phyloP scores from a whole-genome alignment of 768 basidiomycete species.

The Boletellus ananiceps region DNA sequence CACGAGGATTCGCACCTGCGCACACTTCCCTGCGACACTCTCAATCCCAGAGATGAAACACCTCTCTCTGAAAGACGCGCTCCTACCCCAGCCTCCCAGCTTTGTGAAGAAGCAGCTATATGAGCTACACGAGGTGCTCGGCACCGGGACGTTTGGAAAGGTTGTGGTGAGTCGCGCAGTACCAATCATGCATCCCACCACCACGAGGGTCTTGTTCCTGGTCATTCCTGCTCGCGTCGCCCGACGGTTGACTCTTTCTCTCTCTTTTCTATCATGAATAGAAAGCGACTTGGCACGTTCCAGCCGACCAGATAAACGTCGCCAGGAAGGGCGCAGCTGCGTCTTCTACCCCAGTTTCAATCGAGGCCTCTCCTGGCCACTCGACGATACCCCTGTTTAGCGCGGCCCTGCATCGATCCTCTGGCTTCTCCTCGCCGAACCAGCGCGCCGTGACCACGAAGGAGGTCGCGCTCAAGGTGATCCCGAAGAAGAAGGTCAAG shows the following conservation, averaged over 20 bases:
- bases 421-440: conserved; percentile 22
- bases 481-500: conserved; percentile 93
- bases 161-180: conserved; percentile 58
- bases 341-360: conserved; percentile 21
- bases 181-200: background rate
- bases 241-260: background rate
- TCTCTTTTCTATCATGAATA: conserved; percentile 22
- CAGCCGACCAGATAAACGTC: conserved; percentile 50
- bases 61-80: conserved; percentile 45
- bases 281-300: conserved; percentile 78
- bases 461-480: conserved; percentile 85
- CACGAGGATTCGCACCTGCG: background rate
- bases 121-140: conserved; percentile 66
- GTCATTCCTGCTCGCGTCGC: background rate
- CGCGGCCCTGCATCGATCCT: conserved; percentile 19
- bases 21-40: background rate
- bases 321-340: conserved; percentile 57
- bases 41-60: conserved; percentile 26
- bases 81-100: conserved; percentile 81
- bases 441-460: conserved; percentile 42
- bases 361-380: conserved; percentile 15
- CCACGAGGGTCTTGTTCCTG: background rate
- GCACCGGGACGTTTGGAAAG: conserved; percentile 86
- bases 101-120: conserved; percentile 85
- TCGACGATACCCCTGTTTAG: conserved; percentile 30